Conservation (phyloP, 441 rosid species). For the Jatropha podagrica region DNA sequence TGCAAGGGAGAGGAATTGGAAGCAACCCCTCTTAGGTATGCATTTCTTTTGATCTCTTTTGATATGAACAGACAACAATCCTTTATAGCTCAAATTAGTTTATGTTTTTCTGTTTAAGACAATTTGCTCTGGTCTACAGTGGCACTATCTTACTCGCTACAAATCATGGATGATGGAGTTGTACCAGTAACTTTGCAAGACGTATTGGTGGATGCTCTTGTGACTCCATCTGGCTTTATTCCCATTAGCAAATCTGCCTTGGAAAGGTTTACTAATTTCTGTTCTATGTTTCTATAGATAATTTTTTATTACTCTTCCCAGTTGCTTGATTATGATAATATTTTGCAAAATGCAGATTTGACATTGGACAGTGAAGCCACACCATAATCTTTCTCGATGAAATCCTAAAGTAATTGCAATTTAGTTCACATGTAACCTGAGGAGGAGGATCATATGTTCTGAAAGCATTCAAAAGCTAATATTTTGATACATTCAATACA, state of each 20-base stretch:
- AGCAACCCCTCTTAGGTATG: constrained; percentile 69
- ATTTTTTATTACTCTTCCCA: constrained; percentile 12
- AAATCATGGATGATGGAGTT: constrained; percentile 64
- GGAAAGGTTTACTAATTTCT: constrained; percentile 29
- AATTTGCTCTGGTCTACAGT: constrained; percentile 42
- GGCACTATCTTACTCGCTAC: constrained; percentile 78
- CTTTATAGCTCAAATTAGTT: background rate
- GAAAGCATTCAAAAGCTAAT: background rate
- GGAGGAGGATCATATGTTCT: constrained; percentile 9
- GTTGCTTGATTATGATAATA: constrained; percentile 3
- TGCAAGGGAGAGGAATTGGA: constrained; percentile 66
- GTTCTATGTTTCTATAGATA: background rate
- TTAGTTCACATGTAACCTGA: constrained; percentile 3
- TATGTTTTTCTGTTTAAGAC: constrained; percentile 1
- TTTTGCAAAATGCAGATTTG: constrained; percentile 37
- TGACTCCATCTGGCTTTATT: constrained; percentile 64
- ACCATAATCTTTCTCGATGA: background rate
- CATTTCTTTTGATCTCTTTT: constrained; percentile 6
- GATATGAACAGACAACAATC: background rate
- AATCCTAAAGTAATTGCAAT: background rate
- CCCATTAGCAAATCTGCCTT: constrained; percentile 48
- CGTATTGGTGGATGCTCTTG: constrained; percentile 67
- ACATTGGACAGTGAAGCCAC: constrained; percentile 16
- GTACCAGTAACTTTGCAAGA: constrained; percentile 64
- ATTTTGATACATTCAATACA: background rate